Base-by-base conservation (phyloP, 202 grass and related monocot species). In the Bolboschoenoplectus hybrid region DNA sequence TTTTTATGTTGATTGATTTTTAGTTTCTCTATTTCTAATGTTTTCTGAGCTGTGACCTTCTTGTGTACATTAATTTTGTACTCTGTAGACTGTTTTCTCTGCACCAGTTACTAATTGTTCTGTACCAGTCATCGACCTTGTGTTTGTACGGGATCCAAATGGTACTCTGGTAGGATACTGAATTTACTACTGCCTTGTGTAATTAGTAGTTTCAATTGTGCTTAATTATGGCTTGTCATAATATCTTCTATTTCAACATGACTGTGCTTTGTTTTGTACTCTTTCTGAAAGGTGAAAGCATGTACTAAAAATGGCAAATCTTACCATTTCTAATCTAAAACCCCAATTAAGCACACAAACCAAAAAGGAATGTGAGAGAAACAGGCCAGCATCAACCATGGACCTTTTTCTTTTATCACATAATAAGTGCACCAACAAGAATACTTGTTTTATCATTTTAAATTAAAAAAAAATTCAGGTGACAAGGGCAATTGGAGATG, bases 401-500 rank as follows among this genome's bases (percentile, higher is more conserved):
- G 0, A 6, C 38, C n/a, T 56, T n/a, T 81, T 58, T 51, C 32
- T 32, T 16, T 77, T 77, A 44, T 2, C 10, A 32, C 49, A 50
- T 4, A 46, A 12, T 67, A 83, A 47, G 5, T 46, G 4, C 2
- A 83, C 2, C 41, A 32, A 76, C 16, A 14, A 72, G 1, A 44
- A 16, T 41, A 9, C 43, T 45, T 10, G 6, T 9, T 66, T 26
- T 9, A 19, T 57, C 64, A 10, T 7, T 36, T 68, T 32, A 76
- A 76, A 50, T 32, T 60, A 0, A 55, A 58, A 36, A 36, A 74
- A 60, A 82, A 17, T 85, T 58, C 86, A 91, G 89, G 57, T 94
- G 82, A 89, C 92, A 44, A 90, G 92, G 55, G 75, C 92, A 39
- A 88, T 94, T 26, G 92, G 92, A 2, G 92, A 94, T 45, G 85